Evolutionary conservation across 257 asterid genomes (phyloP).

Genomic region (Solanum bulbocastanum): DNA sequence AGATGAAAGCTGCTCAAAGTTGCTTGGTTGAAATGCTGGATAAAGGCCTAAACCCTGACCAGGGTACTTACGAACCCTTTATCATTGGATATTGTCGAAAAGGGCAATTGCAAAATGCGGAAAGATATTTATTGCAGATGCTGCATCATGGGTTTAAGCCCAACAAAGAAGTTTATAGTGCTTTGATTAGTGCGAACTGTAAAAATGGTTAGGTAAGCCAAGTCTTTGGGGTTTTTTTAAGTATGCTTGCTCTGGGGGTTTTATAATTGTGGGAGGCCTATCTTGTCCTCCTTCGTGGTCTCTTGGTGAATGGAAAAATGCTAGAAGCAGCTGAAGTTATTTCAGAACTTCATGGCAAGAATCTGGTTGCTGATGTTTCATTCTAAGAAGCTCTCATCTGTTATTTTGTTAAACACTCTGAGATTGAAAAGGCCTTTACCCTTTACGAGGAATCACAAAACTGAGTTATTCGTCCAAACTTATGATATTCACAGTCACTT

Average conservation of each 20-base stretch:
- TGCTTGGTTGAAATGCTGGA: conserved; percentile 5
- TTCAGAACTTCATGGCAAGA: not conserved
- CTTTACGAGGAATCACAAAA: not conserved
- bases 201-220: not conserved
- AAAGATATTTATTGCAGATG: conserved; percentile 5
- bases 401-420: not conserved
- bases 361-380: not conserved
- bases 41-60: conserved; percentile 10
- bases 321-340: not conserved
- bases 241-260: not conserved
- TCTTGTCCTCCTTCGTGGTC: not conserved
- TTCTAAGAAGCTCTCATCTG: not conserved
- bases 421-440: not conserved
- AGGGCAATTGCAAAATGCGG: conserved; percentile 4
- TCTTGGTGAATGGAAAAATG: not conserved
- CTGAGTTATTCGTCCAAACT: not conserved
- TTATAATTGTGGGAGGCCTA: not conserved
- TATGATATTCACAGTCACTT: not conserved
- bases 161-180: not conserved
- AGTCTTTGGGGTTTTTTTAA: not conserved
- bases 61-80: conserved; percentile 5
- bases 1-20: not conserved
- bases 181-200: conserved; percentile 1
- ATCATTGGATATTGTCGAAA: not conserved
- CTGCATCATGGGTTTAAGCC: conserved; percentile 8